These are phyloP conservation scores for Microthyrium microscopicum DNA, from an alignment of 2,329 filamentous ascomycete genomes.

Conservation along the genomic window DNA sequence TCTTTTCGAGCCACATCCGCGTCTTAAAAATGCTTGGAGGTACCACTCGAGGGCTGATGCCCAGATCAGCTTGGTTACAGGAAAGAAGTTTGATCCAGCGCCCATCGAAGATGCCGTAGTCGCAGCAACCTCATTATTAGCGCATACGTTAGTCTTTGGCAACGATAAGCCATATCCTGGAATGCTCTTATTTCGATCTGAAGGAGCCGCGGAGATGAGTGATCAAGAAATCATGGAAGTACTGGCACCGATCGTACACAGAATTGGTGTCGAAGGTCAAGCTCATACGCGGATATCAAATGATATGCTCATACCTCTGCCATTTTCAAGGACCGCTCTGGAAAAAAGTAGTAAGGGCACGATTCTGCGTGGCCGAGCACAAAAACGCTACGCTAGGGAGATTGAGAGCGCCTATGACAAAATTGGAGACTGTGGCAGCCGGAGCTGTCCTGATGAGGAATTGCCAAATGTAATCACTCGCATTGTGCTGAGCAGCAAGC, in stretches of 20 bases:
- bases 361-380: slow-evolving; percentile 35
- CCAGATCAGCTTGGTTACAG: slow-evolving; percentile 30
- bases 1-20: slow-evolving; percentile 28
- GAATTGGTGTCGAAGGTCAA: slow-evolving; percentile 32
- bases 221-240: slow-evolving; percentile 30
- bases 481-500: not conserved
- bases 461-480: not conserved
- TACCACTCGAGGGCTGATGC: slow-evolving; percentile 31
- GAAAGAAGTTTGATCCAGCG: slow-evolving; percentile 33
- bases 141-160: slow-evolving; percentile 43
- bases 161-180: slow-evolving; percentile 36
- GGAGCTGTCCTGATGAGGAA: not conserved
- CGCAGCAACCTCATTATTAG: slow-evolving; percentile 33
- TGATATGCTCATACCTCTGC: slow-evolving; percentile 36
- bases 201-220: slow-evolving; percentile 20
- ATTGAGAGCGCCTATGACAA: slow-evolving; percentile 29
- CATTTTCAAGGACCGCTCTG: not conserved
- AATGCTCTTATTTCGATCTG: slow-evolving; percentile 33
- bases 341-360: slow-evolving; percentile 29
- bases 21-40: slow-evolving; percentile 27
- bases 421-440: not conserved
- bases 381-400: slow-evolving; percentile 29
- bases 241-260: slow-evolving; percentile 34
- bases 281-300: slow-evolving; percentile 36
- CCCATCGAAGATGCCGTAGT: slow-evolving; percentile 34